Base-by-base conservation (phyloP, 176 grass and related monocot species). In the Poa annua region DNA sequence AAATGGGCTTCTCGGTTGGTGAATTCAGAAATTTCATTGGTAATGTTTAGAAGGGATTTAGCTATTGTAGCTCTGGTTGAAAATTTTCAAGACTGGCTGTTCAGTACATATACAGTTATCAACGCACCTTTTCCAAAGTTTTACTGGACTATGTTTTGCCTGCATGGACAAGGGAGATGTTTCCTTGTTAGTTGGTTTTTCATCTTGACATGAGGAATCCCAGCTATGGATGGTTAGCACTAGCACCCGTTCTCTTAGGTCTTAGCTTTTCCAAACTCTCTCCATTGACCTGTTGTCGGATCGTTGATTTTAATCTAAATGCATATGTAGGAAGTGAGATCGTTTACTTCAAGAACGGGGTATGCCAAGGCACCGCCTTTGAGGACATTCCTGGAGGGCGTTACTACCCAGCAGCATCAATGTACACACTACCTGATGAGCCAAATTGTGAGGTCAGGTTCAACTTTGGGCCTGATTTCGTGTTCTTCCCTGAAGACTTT, bases 401-500 rank as follows among this genome's bases (percentile, higher is more conserved):
- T 44, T 96, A 99, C 44, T 94, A 80, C 81, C 97, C 97, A 51
- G 93, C 97, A 8, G 91, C 89, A 17, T 99, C 93, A 26, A 89
- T 90, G 86, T 99, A 99, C 73, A 92, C 97, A 4, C 64, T 96
- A 22, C 97, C 89, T 76, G 86, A 90, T n/a, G 80, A 99, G 63
- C 87, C 89, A 17, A 96, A 88, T 76, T 96, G 91, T 36, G 81
- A 88, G 71, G 97, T 96, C 20, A 85, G 42, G 65, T 99, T 99
- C 86, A 99, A 96, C 76, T 96, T 99, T 71, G 93, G 93, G 5
- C 93, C 93, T 22, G 83, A 92, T 83, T 99, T 99, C 1, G 70
- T 87, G 17, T 87, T 82, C 62, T 96, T 92, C 80, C 93, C 89
- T 1, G 68, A 88, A 84, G 91, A 99, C 80, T 96, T 99, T 20